Percentiles rank a stretch among this genome's conserved stretches.
Conservation (phyloP, 495 filamentous ascomycete genomes). For the Friedmanniomyces simplex region DNA sequence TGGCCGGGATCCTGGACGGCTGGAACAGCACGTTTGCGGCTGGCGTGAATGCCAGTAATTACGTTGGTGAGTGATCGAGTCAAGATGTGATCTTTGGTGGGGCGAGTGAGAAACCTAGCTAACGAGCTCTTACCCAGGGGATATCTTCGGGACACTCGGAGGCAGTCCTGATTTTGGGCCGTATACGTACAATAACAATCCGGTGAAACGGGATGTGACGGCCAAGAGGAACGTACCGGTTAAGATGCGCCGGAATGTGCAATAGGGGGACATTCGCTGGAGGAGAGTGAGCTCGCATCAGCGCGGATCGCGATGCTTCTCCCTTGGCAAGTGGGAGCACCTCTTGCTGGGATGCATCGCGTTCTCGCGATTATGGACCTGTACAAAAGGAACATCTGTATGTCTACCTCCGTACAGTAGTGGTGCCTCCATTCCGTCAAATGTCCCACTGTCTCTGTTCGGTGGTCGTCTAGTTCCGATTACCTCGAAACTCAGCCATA, state of each 20-base stretch:
- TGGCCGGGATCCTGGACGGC: conserved; percentile 50
- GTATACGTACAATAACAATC: conserved; percentile 5
- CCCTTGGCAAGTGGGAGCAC: too few relatives aligned
- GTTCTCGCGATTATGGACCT: too few relatives aligned
- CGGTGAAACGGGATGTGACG: neutral
- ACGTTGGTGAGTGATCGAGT: conserved; percentile 47
- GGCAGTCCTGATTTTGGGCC: conserved; percentile 8
- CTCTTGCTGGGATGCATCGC: too few relatives aligned
- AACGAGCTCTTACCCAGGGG: neutral
- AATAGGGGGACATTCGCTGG: too few relatives aligned
- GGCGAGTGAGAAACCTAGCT: neutral
- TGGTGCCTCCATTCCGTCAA: too few relatives aligned
- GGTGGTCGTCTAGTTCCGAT: too few relatives aligned
- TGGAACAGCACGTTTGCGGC: conserved; percentile 50
- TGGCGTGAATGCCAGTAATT: conserved; percentile 55
- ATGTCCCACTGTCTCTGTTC: too few relatives aligned
- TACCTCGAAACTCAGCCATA: too few relatives aligned
- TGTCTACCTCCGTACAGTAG: too few relatives aligned
- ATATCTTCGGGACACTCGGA: conserved; percentile 14
- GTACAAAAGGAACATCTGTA: too few relatives aligned
- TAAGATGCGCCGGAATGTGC: neutral
- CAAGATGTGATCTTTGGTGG: neutral
- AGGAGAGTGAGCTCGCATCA: too few relatives aligned
- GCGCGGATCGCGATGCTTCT: too few relatives aligned
- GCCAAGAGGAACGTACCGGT: neutral